These are phyloP conservation scores for Rhizopus microsporus DNA, from an alignment of 371 early-diverging fungal species.

Conservation along the genomic window DNA sequence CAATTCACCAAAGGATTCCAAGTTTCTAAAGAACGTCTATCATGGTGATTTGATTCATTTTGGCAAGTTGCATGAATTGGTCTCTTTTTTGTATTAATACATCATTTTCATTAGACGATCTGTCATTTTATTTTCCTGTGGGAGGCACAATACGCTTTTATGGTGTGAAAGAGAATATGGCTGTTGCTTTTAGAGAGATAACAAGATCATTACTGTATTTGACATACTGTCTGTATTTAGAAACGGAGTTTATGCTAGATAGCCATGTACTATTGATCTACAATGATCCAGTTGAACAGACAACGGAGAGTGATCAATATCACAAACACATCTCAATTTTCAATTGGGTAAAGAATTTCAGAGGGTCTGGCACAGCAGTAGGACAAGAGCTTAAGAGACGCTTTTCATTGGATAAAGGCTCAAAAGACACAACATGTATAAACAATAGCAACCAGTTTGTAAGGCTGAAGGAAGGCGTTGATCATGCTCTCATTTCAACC, in stretches of 20 bases:
- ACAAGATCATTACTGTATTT: constrained; percentile 13
- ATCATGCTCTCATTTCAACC: constrained; percentile 55
- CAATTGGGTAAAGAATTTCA: constrained; percentile 11
- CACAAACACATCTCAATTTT: neutral
- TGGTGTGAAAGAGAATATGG: constrained; percentile 23
- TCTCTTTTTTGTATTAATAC: neutral
- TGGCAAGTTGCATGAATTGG: constrained; percentile 3
- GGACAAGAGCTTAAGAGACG: constrained; percentile 5
- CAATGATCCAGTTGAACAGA: constrained; percentile 2
- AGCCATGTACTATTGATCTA: constrained; percentile 24
- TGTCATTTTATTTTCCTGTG: constrained; percentile 11
- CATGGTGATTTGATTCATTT: constrained; percentile 24
- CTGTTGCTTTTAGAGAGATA: constrained; percentile 1
- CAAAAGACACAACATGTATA: constrained; percentile 2
- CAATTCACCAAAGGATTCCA: constrained; percentile 24
- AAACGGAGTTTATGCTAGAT: constrained; percentile 30
- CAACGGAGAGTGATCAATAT: too few relatives aligned
- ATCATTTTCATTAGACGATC: neutral
- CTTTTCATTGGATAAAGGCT: constrained; percentile 2
- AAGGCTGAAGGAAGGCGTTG: constrained; percentile 49
- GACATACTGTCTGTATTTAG: constrained; percentile 24
- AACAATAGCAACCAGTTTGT: constrained; percentile 8
- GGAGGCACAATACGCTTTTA: constrained; percentile 21
- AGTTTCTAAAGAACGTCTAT: constrained; percentile 21
- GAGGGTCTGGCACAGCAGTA: constrained; percentile 13